Evolutionary conservation across 1,284 basidiomycete species (phyloP), one percentile per base, ranked within the genome.

Genomic region (Cystobasidiaceae sp.): DNA sequence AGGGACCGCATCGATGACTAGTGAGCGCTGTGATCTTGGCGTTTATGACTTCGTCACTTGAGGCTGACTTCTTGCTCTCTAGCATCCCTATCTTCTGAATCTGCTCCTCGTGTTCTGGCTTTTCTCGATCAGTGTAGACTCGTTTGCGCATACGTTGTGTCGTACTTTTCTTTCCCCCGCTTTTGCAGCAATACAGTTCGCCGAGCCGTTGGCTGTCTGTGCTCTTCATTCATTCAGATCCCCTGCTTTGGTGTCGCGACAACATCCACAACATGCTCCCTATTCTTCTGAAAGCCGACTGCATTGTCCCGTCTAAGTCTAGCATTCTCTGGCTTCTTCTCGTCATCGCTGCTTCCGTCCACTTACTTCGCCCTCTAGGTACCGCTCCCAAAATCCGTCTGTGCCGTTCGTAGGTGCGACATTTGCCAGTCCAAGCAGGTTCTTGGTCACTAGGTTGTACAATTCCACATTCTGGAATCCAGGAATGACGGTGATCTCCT

Each of bases 401-500:
- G 89, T 90, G 30, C 89, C 90, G 73, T 93, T 92, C 54, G 82
- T 90, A 25, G 76, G 74, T 45, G 86, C 86, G 19, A 83, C 81
- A 21, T 32, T 27, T 4, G 19, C 28, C 4, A 60, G 45, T 17
- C 41, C 41, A 13, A 60, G 46, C n/a, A 55, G 32, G 17, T 28
- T 34, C 48, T 15, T 37, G 9, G 86, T 83, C 58, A 92, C 82
- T 21, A 93, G 83, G 68, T 85, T 86, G 75, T 92, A 92, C 37
- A 93, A 79, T 77, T 93, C 84, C 39, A 92, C 83, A 70, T 93
- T 93, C 74, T 81, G 76, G 77, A 93, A 93, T 11, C 84, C 83
- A 44, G 88, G 81, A 81, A 92, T 86, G 64, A 91, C 81, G 72
- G 87, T 86, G n/a, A 84, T 82, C 71, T 84, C 84, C 25, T 84